phyloP scores from a whole-genome alignment of 805 yeast genomes.

The Priceomyces carsonii region DNA sequence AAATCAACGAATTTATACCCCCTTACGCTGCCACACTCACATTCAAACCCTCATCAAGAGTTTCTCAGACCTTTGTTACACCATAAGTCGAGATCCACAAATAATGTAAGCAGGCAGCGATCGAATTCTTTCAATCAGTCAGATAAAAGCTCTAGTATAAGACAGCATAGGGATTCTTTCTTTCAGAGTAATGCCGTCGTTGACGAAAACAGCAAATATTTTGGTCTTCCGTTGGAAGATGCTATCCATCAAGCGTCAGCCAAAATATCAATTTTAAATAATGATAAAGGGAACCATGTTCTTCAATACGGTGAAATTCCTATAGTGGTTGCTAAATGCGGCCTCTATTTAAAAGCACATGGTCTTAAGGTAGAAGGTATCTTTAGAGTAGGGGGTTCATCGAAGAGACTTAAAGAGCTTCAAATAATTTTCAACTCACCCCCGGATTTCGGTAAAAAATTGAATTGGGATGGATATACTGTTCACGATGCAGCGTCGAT shows the following conservation, averaged over 20 bases:
- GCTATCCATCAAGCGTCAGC: slow-evolving; percentile 80
- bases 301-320: slow-evolving; percentile 89
- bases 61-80: slow-evolving; percentile 48
- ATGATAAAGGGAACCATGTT: slow-evolving; percentile 54
- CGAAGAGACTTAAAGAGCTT: slow-evolving; percentile 81
- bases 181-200: slow-evolving; percentile 43
- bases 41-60: slow-evolving; percentile 16
- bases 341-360: slow-evolving; percentile 75
- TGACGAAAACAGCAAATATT: slow-evolving; percentile 60
- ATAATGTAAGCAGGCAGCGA: slow-evolving; percentile 40
- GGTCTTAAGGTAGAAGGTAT: slow-evolving; percentile 86
- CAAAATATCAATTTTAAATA: slow-evolving; percentile 62
- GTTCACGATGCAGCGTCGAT: slow-evolving; percentile 97
- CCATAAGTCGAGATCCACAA: slow-evolving; percentile 52
- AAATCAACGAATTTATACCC: slow-evolving; percentile 6
- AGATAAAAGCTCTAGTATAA: slow-evolving; percentile 30
- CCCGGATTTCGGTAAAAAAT: slow-evolving; percentile 85
- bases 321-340: slow-evolving; percentile 93
- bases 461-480: slow-evolving; percentile 89
- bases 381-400: slow-evolving; percentile 89
- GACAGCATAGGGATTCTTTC: slow-evolving; percentile 54
- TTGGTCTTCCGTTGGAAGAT: slow-evolving; percentile 71
- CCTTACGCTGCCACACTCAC: slow-evolving; percentile 1
- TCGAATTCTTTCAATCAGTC: slow-evolving; percentile 35
- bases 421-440: slow-evolving; percentile 83